Evolutionary conservation across 78 protist species (phyloP).

Genomic region (Cavenderia fasciculata): DNA sequence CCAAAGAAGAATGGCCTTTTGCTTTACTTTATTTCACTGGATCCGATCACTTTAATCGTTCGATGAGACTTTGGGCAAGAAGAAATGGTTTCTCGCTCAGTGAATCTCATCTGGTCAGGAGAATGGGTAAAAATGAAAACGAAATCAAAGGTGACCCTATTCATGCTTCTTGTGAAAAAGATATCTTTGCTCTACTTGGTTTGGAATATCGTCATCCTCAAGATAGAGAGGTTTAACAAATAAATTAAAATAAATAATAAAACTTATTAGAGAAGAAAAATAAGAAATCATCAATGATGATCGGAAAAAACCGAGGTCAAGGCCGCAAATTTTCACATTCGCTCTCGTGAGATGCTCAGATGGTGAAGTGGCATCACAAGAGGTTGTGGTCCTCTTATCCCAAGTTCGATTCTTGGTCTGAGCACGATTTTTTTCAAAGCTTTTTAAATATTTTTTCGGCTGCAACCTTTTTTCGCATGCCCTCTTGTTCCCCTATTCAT

Average conservation of each 20-base stretch:
- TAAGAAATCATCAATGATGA: too few relatives aligned
- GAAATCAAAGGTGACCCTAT: slow-evolving; percentile 61
- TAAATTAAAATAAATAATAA: too few relatives aligned
- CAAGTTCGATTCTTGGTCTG: slow-evolving; percentile 8
- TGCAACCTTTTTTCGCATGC: too few relatives aligned
- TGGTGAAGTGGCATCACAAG: slow-evolving; percentile 8
- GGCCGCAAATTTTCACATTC: too few relatives aligned
- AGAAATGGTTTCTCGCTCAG: slow-evolving; percentile 50
- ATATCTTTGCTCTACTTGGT: slow-evolving; percentile 41
- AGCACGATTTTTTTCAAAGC: too few relatives aligned
- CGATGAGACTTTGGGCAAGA: slow-evolving; percentile 57
- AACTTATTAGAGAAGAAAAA: too few relatives aligned
- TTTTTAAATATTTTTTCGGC: too few relatives aligned
- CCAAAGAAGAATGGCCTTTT: slow-evolving; percentile 53
- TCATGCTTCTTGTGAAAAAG: slow-evolving; percentile 15
- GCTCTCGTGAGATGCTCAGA: too few relatives aligned
- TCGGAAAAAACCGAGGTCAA: too few relatives aligned
- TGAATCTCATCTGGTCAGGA: slow-evolving; percentile 9
- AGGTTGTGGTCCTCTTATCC: slow-evolving; percentile 22
- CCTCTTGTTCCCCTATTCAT: too few relatives aligned
- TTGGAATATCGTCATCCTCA: slow-evolving; percentile 50
- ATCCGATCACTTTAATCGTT: slow-evolving; percentile 55
- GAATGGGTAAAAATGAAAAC: slow-evolving; percentile 14
- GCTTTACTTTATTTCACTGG: slow-evolving; percentile 68
- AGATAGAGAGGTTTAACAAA: slow-evolving; percentile 40